Evolutionary conservation across 371 early-diverging fungal species (phyloP).

Genomic region (Encephalitozoon hellem): DNA sequence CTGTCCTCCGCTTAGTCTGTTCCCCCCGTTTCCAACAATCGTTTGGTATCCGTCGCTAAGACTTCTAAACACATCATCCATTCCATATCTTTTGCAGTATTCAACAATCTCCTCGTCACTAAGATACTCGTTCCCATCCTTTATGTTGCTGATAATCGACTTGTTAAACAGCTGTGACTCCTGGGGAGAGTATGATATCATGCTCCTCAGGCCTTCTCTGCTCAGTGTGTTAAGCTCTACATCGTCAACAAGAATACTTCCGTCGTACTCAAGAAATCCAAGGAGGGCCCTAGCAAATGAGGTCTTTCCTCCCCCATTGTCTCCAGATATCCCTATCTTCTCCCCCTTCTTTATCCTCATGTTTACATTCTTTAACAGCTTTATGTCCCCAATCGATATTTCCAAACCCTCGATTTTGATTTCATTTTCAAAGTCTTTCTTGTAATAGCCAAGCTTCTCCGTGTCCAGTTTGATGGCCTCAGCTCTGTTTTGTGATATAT

Average conservation of each 20-base stretch:
- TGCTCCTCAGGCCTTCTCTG: constrained; percentile 3
- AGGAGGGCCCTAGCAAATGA: constrained; percentile 35
- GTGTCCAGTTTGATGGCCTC: neutral
- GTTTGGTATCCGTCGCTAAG: constrained; percentile 23
- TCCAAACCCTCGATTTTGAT: constrained; percentile 12
- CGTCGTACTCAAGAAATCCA: constrained; percentile 17
- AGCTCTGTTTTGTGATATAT: constrained; percentile 21
- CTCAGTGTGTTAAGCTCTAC: constrained; percentile 9
- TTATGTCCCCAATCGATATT: constrained; percentile 15
- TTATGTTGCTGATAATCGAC: constrained; percentile 20
- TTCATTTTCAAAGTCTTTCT: neutral
- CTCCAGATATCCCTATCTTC: constrained; percentile 44
- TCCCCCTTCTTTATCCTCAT: constrained; percentile 27
- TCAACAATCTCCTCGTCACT: constrained; percentile 18
- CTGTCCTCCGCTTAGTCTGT: constrained; percentile 37
- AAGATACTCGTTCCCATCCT: constrained; percentile 20
- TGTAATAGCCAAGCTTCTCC: neutral
- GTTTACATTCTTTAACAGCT: neutral
- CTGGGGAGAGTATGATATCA: constrained; percentile 43
- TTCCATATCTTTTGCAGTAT: constrained; percentile 1
- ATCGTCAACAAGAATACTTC: constrained; percentile 23
- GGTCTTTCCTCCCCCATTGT: constrained; percentile 45
- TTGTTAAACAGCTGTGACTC: constrained; percentile 11
- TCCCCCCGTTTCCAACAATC: constrained; percentile 18
- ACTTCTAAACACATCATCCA: constrained; percentile 13